phyloP scores from a whole-genome alignment of 2,329 filamentous ascomycete species.

The Colletotrichum orbiculare region DNA sequence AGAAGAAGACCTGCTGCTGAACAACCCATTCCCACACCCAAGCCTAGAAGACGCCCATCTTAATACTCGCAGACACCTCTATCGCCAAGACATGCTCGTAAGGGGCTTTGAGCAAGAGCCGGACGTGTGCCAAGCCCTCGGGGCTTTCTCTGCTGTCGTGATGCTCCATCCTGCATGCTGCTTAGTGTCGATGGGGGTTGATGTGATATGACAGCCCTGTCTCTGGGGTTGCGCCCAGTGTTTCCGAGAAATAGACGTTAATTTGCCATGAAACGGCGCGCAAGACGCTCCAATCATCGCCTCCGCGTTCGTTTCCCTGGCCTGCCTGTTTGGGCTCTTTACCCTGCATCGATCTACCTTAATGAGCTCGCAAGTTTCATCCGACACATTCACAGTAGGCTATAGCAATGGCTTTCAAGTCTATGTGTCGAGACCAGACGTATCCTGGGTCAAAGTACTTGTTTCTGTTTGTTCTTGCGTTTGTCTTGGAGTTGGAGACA shows the following conservation, averaged over 20 bases:
- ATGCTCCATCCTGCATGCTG: background rate
- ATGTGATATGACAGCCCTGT: constrained; percentile 1
- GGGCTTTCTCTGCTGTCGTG: constrained; percentile 5
- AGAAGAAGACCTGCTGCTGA: constrained; percentile 15
- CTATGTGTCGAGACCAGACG: no score
- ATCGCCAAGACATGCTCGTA: constrained; percentile 25
- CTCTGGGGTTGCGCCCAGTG: constrained; percentile 10
- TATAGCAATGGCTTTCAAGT: no score
- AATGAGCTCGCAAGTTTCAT: background rate
- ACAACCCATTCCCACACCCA: background rate
- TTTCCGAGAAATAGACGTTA: constrained; percentile 23
- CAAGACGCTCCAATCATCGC: constrained; percentile 6
- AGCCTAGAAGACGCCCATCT: constrained; percentile 9
- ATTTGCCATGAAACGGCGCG: constrained; percentile 24
- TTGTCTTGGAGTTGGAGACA: no score
- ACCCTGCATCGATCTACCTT: constrained; percentile 27
- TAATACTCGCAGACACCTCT: constrained; percentile 5
- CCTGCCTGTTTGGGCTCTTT: background rate
- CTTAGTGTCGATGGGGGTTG: background rate
- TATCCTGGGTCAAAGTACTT: no score
- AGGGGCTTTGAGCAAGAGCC: constrained; percentile 1
- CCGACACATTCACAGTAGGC: background rate
- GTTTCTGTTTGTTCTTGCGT: no score
- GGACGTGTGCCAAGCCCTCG: background rate
- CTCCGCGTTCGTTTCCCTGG: background rate